Evolutionary conservation across 2,329 filamentous ascomycete species (phyloP), one percentile per base, ranked within the genome.

Genomic region (Paecilomyces variotii): DNA sequence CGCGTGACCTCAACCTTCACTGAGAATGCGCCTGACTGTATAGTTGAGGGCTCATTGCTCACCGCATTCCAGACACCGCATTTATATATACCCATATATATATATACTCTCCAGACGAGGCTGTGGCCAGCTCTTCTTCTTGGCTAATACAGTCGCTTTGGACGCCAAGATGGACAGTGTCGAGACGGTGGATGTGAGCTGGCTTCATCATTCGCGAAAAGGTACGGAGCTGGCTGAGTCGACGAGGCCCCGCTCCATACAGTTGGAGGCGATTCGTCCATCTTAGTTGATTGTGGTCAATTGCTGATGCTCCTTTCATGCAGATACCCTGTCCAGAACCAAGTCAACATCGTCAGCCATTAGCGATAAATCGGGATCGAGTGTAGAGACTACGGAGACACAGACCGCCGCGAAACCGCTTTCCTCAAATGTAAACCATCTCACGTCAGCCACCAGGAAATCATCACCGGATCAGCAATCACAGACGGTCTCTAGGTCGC

Each of bases 151-250:
- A 19, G 19, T 45, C 39, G n/a, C 39, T 45, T 34, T 1, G n/a
- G 5, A 45, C 11, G 30, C 32, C 61, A 79, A 65, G 61, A 93
- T 93, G 90, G 90, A 93, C 76, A 87, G 88, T 67, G 84, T 90
- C 64, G 86, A 91, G 73, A 87, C 87, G 65, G 84, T 95, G 69
- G 91, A 96, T 76, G 90, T 95, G 70, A 91, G 88, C 75, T 96
- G 91, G 91, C 88, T 95, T 80, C 89, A 94, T 76, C 88, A 89
- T 71, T 85, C 87, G 66, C 85, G 87, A 63, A 91, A 89, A 87
- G 90, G 91, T 90, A 81, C 75, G 82, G 49, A 26, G 12, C 50
- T 14, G 24, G 50, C n/a, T 19, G 39, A 45, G 39, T 45, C 39
- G 12, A 45, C 3, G 39, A 45, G 39, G 14, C 39, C n/a, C 39